Evolutionary conservation across 306 rosid genomes (phyloP), one percentile per base, ranked within the genome.

Genomic region (Quercus rubra): DNA sequence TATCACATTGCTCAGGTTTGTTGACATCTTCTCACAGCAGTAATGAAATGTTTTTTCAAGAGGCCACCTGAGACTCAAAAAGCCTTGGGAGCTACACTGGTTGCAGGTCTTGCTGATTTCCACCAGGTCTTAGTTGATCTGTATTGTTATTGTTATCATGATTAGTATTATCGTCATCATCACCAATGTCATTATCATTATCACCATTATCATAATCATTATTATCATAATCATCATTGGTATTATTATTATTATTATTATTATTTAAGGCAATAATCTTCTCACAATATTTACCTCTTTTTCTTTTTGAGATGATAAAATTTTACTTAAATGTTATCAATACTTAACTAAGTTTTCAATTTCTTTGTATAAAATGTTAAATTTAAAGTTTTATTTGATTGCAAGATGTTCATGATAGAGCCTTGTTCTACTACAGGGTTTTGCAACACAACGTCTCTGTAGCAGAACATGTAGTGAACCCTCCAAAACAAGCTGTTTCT

Each of bases 401-500:
- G 87, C 96, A 96, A 98, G 99, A 93, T 89, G 98, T 96, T 82
- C 99, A 89, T 74, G 99, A 96, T 66, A 87, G 98, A 85, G 96
- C 99, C 79, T 82, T 96, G 74, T 93, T 96, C 88, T 96, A 96
- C 92, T 96, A 90, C 89, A 91, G 99, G 92, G 94, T 96, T 87
- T 85, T 96, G 86, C 94, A 89, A 78, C 81, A 90, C 80, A 81
- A 93, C 19, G 91, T 83, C 74, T 83, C 93, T 19, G 93, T 89
- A 51, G 99, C 98, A 69, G 93, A 96, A 82, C 90, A 76, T 71
- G 96, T 93, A 79, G 99, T 96, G 57, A 90, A 91, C 86, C 99
- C 99, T 76, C 94, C 99, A 76, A 96, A 96, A 87, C 99, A 93
- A 90, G 99, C 98, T 56, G 98, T 96, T 83, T 96, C 99, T n/a